Conservation (phyloP, 306 rosid species). For the Crotalaria pallida region DNA sequence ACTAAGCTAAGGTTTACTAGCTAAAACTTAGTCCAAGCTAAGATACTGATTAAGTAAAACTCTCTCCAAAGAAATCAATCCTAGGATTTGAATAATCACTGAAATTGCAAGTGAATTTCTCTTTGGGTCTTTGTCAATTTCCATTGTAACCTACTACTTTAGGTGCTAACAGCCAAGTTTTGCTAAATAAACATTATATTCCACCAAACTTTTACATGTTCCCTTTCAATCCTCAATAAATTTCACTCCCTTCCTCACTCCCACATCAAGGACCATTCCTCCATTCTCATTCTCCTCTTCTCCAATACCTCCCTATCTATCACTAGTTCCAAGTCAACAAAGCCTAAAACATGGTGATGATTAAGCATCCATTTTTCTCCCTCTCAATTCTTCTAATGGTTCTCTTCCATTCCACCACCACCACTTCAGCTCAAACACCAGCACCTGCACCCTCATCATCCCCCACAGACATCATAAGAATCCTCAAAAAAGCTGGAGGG, state of each 20-base stretch:
- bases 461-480: constrained; percentile 54
- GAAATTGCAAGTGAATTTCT: too few relatives aligned
- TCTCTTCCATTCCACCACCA: constrained; percentile 6
- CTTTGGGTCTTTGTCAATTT: too few relatives aligned
- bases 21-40: too few relatives aligned
- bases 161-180: constrained; percentile 18
- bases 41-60: too few relatives aligned
- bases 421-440: constrained; percentile 32
- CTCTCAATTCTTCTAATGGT: constrained; percentile 20
- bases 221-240: constrained; percentile 33
- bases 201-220: constrained; percentile 13
- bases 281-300: neutral
- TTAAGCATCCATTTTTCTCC: constrained; percentile 20
- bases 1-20: too few relatives aligned
- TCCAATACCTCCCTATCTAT: neutral
- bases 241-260: constrained; percentile 26
- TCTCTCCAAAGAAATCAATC: too few relatives aligned
- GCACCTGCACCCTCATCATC: constrained; percentile 49
- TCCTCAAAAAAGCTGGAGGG: constrained; percentile 56
- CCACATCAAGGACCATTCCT: constrained; percentile 27
- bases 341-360: constrained; percentile 25
- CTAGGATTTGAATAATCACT: too few relatives aligned
- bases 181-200: constrained; percentile 17
- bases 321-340: neutral
- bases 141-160: too few relatives aligned